A percentile compares a stretch with the other conserved stretches of the same genome.
phyloP scores from a whole-genome alignment of 225 moss, liverwort and hornwort species.

The Bryoerythrophyllum caledonicum region DNA sequence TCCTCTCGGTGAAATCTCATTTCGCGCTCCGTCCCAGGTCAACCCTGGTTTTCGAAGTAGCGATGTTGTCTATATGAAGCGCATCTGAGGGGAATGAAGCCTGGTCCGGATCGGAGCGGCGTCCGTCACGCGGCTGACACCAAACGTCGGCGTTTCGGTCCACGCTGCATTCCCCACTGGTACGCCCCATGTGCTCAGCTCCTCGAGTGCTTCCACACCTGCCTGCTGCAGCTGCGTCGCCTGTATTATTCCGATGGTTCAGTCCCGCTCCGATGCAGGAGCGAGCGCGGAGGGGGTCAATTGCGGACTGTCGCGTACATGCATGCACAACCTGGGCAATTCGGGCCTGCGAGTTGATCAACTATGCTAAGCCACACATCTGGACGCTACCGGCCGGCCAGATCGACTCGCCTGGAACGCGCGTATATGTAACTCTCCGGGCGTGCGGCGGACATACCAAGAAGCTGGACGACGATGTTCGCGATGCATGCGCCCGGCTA shows the following conservation, averaged over 20 bases:
- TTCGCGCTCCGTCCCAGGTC: not conserved
- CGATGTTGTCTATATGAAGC: not conserved
- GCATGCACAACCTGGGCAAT: not conserved
- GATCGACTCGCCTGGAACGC: too few relatives aligned
- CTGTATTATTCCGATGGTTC: not conserved
- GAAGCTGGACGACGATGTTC: not conserved
- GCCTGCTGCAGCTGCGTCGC: not conserved
- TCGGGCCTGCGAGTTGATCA: not conserved
- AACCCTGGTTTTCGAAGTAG: too few relatives aligned
- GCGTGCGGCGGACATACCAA: not conserved
- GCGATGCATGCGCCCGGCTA: not conserved
- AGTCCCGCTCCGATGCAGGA: too few relatives aligned
- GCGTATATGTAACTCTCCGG: too few relatives aligned
- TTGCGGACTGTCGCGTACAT: not conserved
- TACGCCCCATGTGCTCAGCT: not conserved
- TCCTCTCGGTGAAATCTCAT: slow-evolving; percentile 29
- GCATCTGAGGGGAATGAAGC: not conserved
- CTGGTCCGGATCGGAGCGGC: slow-evolving; percentile 6
- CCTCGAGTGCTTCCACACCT: not conserved
- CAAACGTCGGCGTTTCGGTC: not conserved
- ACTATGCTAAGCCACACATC: too few relatives aligned
- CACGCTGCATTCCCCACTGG: not conserved
- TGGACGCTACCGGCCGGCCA: too few relatives aligned
- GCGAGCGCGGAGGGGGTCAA: too few relatives aligned
- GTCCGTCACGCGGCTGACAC: not conserved